phyloP scores from a whole-genome alignment of 495 filamentous ascomycete genomes.

The Xylaria cubensis region DNA sequence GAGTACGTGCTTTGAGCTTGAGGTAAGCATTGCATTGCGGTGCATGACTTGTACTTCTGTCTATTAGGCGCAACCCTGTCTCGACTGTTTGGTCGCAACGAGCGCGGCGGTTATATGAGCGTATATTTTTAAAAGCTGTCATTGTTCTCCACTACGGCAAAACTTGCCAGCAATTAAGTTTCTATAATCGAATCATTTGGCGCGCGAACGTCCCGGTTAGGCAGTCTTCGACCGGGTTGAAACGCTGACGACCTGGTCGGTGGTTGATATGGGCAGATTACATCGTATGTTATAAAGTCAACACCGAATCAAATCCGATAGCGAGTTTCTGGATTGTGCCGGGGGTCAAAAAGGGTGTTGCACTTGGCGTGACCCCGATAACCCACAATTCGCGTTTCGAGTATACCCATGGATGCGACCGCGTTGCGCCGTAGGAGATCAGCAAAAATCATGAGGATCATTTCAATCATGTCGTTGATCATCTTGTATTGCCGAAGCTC shows the following conservation, averaged over 20 bases:
- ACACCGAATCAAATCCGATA: slow-evolving; percentile 4
- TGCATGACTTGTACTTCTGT: not conserved
- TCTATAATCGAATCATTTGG: slow-evolving; percentile 20
- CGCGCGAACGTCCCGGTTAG: slow-evolving; percentile 7
- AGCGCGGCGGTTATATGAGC: not conserved
- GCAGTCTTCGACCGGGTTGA: slow-evolving; percentile 11
- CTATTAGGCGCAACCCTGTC: not conserved
- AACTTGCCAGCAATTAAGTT: not conserved
- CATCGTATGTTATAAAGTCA: slow-evolving; percentile 14
- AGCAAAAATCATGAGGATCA: slow-evolving; percentile 22
- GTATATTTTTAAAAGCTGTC: not conserved
- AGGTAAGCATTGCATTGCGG: slow-evolving; percentile 10
- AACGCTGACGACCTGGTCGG: slow-evolving; percentile 9
- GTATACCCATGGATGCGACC: not conserved
- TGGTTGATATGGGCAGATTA: slow-evolving; percentile 9
- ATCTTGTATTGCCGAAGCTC: not conserved
- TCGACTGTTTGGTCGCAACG: not conserved
- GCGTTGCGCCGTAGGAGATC: slow-evolving; percentile 6
- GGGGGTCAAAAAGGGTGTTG: not conserved
- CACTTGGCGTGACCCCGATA: slow-evolving; percentile 4
- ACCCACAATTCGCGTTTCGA: slow-evolving; percentile 7
- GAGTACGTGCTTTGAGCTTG: not conserved
- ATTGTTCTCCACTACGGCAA: not conserved
- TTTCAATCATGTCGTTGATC: not conserved
- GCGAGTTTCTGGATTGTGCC: slow-evolving; percentile 3